These are phyloP conservation scores for Starmerella khaoyaiensis DNA, from an alignment of 805 yeast species.

Conservation along the genomic window DNA sequence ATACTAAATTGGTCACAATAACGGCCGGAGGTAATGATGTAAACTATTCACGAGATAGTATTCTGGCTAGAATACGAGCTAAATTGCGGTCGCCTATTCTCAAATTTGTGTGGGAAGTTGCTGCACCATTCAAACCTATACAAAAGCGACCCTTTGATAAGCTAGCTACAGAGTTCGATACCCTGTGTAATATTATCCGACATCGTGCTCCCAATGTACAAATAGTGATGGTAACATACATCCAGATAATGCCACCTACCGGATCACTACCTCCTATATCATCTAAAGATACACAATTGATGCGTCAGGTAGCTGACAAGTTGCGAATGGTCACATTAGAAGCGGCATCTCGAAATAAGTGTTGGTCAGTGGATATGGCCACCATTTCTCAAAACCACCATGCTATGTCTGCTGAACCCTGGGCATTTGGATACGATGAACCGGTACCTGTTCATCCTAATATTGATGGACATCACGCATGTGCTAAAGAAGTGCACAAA, in stretches of 20 bases:
- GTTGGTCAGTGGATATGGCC: constrained; percentile 6
- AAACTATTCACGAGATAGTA: constrained; percentile 6
- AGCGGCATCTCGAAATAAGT: constrained; percentile 3
- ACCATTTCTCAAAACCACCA: constrained; percentile 2
- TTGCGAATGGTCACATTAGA: constrained; percentile 3
- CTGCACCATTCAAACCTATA: neutral
- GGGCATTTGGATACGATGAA: constrained; percentile 4
- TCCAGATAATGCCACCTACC: constrained; percentile 3
- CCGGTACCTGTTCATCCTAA: constrained; percentile 9
- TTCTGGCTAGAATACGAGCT: neutral
- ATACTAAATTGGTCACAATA: constrained; percentile 9
- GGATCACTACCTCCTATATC: constrained; percentile 5
- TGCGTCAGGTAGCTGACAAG: constrained; percentile 5
- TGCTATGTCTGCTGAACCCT: constrained; percentile 3
- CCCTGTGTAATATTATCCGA: constrained; percentile 1
- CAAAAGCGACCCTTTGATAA: neutral
- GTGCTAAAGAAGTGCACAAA: constrained; percentile 4
- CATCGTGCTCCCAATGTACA: constrained; percentile 4
- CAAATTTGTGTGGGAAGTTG: neutral
- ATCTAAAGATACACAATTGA: neutral
- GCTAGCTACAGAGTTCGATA: neutral
- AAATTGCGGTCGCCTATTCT: neutral
- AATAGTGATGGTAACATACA: constrained; percentile 7
- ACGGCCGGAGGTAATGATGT: constrained; percentile 14
- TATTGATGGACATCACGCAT: constrained; percentile 4